Conservation (phyloP, 2,329 filamentous ascomycete genomes). For the Pseudogymnoascus sp. region DNA sequence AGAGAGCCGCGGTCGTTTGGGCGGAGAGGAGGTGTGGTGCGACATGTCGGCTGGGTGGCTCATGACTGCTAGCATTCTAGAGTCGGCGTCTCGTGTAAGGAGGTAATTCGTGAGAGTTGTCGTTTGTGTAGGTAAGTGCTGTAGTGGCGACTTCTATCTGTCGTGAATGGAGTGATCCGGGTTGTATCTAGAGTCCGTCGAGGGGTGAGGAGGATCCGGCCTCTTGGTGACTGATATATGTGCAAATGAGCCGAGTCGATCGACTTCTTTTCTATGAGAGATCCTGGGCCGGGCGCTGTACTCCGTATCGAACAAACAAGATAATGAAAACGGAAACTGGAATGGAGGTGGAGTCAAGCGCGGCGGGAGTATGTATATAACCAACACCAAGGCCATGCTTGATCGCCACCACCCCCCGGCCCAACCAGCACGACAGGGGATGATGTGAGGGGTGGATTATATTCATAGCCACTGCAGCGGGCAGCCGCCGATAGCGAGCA, state of each 20-base stretch:
- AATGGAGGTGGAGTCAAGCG: neutral
- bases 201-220: neutral
- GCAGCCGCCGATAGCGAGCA: neutral
- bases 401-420: neutral
- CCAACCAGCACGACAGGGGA: neutral
- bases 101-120: neutral
- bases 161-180: neutral
- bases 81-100: neutral
- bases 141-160: neutral
- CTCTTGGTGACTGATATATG: neutral
- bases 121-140: neutral
- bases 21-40: constrained; percentile 17
- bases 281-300: neutral
- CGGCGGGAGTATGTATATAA: neutral
- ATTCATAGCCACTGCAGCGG: neutral
- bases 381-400: neutral
- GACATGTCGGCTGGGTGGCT: neutral
- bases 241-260: neutral
- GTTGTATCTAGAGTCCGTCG: neutral
- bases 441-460: neutral
- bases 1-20: constrained; percentile 44
- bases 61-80: neutral
- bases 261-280: neutral
- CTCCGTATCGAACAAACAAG: neutral
- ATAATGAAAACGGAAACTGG: neutral